phyloP scores from a whole-genome alignment of 371 early-diverging fungal genomes.

The Amoeboaphelidium occidentale region DNA sequence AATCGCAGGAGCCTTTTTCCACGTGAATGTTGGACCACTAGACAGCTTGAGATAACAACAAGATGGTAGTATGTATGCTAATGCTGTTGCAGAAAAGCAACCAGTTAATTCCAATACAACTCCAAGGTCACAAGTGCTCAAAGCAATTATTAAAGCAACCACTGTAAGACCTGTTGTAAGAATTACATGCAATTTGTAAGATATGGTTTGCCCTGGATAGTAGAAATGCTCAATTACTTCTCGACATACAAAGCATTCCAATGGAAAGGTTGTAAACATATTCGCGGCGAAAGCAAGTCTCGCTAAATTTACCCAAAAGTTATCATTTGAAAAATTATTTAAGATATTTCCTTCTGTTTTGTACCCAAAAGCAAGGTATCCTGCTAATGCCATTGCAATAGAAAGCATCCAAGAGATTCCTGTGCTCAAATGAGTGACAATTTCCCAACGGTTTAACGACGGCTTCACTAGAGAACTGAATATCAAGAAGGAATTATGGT shows the following conservation, averaged over 20 bases:
- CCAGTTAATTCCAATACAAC: slow-evolving; percentile 13
- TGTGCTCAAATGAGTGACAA: slow-evolving; percentile 11
- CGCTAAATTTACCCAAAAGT: slow-evolving; percentile 8
- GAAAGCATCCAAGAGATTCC: slow-evolving; percentile 2
- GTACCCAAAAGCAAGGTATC: slow-evolving; percentile 7
- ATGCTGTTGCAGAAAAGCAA: slow-evolving; percentile 9
- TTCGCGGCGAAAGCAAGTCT: slow-evolving; percentile 11
- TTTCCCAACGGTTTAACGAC: slow-evolving; percentile 11
- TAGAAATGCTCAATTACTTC: slow-evolving; percentile 7
- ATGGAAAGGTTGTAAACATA: slow-evolving; percentile 13
- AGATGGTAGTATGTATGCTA: slow-evolving; percentile 13
- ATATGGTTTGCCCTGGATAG: background rate
- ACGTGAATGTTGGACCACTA: background rate
- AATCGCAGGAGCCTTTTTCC: slow-evolving; percentile 2
- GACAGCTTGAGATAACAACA: slow-evolving; percentile 8
- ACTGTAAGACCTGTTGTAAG: slow-evolving; percentile 5
- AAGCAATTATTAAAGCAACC: slow-evolving; percentile 7
- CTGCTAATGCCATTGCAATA: slow-evolving; percentile 4
- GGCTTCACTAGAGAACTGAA: slow-evolving; percentile 8
- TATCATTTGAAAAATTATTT: slow-evolving; percentile 9
- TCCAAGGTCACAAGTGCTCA: slow-evolving; percentile 8
- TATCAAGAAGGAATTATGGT: slow-evolving; percentile 15
- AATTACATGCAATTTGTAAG: slow-evolving; percentile 1
- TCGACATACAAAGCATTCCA: slow-evolving; percentile 13
- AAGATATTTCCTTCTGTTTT: slow-evolving; percentile 12